Base-by-base conservation (phyloP, 805 yeast species). In the Nakazawaea peltata region DNA sequence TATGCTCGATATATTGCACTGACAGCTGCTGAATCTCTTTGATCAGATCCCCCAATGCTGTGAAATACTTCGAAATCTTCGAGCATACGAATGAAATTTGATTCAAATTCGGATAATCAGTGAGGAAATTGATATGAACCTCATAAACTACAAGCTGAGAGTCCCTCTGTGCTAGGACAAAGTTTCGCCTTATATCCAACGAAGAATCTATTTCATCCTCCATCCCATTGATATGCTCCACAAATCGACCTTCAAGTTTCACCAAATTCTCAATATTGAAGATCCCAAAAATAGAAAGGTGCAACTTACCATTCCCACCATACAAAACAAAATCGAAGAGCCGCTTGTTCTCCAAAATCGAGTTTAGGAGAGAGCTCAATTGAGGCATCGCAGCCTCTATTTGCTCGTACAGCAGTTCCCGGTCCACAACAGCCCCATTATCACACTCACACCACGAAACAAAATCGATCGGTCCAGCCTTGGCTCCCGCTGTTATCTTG, bases 1-100 rank as follows among this genome's bases (percentile, higher is more conserved):
- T 55, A 39, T 61, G 63, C 19, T 65, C 71, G 1, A 57, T 40
- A 31, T 59, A 65, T 1, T 60, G 53, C 38, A 51, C 61, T 18
- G 54, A 49, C 7, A 61, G 63, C 3, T 46, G 43, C 1, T 48
- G 44, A 4, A 61, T 35, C 15, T 44, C 48, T 0, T 44, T 48
- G 5, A 61, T 39, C 10, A 59, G 45, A 19, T 59, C 65, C 25
- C 57, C 51, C 5, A 64, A 39, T 34, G 61, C 57, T 0, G 51
- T 51, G 19, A 63, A 34, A 5, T 59, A 36, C 5, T 61, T 58
- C 17, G 59, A 47, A 8, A 64, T 41, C 35, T 57, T 58, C 4
- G 67, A 56, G 30, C 65, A 57, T 5, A 54, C 46, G 5, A 54
- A 40, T 2, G 65, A 46, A 1, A 63, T 41, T 32, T 17, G 43